phyloP scores from a whole-genome alignment of 768 basidiomycete species.

The Naganishia friedmannii region DNA sequence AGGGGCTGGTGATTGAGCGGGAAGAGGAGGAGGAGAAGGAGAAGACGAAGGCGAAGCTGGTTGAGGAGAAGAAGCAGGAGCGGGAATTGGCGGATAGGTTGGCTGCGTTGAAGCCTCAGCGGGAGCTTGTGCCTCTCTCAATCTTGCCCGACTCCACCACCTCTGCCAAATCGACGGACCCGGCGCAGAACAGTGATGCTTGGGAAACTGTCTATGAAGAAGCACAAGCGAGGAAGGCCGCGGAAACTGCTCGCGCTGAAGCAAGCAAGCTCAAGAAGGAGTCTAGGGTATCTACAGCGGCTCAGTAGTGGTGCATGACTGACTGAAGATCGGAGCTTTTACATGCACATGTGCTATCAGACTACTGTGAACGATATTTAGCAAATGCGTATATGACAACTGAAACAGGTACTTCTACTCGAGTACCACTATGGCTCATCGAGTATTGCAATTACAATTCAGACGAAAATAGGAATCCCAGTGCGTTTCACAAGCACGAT shows the following conservation, averaged over 20 bases:
- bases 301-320: neutral
- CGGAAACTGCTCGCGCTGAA: conserved; percentile 7
- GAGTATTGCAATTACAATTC: neutral
- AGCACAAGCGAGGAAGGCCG: conserved; percentile 11
- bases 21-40: conserved; percentile 48
- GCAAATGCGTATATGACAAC: neutral
- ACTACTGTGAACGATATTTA: neutral
- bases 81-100: conserved; percentile 11
- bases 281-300: neutral
- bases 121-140: neutral
- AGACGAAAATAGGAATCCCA: conserved; percentile 2
- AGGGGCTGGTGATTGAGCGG: conserved; percentile 58
- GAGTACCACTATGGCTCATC: neutral
- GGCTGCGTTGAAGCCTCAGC: conserved; percentile 5
- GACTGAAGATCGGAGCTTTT: neutral
- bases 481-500: neutral
- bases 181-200: too few species aligned
- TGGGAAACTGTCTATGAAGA: conserved; percentile 16
- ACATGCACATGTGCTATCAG: neutral
- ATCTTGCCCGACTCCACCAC: neutral
- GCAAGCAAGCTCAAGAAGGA: conserved; percentile 13
- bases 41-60: conserved; percentile 34
- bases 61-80: conserved; percentile 13
- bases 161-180: neutral
- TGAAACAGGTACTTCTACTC: neutral